Evolutionary conservation across 306 rosid genomes (phyloP), one percentile per base, ranked within the genome.

Genomic region (Glycine latifolia): DNA sequence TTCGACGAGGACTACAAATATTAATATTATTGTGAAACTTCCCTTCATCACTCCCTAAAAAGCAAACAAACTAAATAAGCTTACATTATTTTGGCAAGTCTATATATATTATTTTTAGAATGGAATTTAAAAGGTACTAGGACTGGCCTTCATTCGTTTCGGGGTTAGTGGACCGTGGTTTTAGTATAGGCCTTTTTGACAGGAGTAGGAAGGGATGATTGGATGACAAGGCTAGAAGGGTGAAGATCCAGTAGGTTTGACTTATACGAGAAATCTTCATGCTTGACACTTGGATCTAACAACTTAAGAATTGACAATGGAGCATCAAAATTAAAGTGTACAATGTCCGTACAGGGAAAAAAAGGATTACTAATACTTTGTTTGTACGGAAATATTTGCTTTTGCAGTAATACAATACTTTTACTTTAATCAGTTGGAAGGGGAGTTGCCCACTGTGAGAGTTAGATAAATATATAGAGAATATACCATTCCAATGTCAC

Each of bases 381-480:
- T 60, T 26, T 14, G 67, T 60, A 60, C 67, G 67, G 67, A 61
- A 61, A 26, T 61, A n/a, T 8, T 61, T 61, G 67, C 67, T 61
- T 61, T 60, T 58, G 8, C 60, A 54, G 8, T n/a, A 54, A 54
- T 54, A 54, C 60, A n/a, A 0, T 52, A 52, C 56, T 54, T 54
- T 6, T 6, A 54, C 3, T 54, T n/a, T 53, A 50, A 35, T 35
- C 39, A 4, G 39, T 35, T 35, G 39, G 39, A 35, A 35, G 39
- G 4, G 39, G 3, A 3, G 3, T 3, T 35, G 0, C 39, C 39
- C 3, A 4, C 39, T 35, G 3, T 35, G 39, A 35, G 39, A 35
- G 39, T 35, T 35, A 35, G 4, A 35, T 35, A 35, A 35, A 35
- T 35, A 35, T 35, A 35, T 4, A 35, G 0, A 26, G 31, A 26